A percentile compares a stretch with the other conserved stretches of the same genome.
Evolutionary conservation across 352 stramenopile genomes (phyloP).

Genomic region (Globisporangium radiosum): DNA sequence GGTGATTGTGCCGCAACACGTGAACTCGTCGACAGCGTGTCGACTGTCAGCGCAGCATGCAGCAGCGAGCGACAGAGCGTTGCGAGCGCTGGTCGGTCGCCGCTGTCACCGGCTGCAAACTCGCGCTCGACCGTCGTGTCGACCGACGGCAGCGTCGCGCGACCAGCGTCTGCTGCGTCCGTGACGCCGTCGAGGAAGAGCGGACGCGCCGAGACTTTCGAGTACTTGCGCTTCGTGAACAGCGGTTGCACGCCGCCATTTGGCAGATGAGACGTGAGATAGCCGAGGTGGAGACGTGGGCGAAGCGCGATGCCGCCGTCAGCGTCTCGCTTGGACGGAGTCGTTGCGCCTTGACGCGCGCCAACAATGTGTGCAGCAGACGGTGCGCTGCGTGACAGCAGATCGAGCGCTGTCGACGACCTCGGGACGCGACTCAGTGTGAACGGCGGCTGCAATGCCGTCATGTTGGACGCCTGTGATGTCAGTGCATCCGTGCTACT

Average conservation of each 20-base stretch:
- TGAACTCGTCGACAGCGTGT: not conserved
- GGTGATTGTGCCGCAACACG: too few species aligned
- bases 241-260: not conserved
- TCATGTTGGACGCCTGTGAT: too few species aligned
- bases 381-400: conserved; percentile 54
- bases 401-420: conserved; percentile 25
- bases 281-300: too few species aligned
- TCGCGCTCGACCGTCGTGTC: conserved; percentile 30
- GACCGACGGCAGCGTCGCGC: conserved; percentile 22
- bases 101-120: conserved; percentile 15
- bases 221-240: conserved; percentile 38
- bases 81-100: conserved; percentile 16
- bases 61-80: conserved; percentile 55
- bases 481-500: too few species aligned
- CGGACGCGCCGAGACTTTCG: conserved; percentile 22
- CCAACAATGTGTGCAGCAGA: conserved; percentile 13
- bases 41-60: conserved; percentile 32
- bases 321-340: conserved; percentile 23
- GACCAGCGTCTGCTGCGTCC: conserved; percentile 4
- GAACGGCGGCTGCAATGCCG: conserved; percentile 2
- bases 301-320: too few species aligned
- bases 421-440: conserved; percentile 4
- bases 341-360: conserved; percentile 6
- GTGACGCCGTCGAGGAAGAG: conserved; percentile 38
- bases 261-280: too few species aligned